These are phyloP conservation scores for Handroanthus guayacan DNA, from an alignment of 257 asterid genomes.

Conservation along the genomic window DNA sequence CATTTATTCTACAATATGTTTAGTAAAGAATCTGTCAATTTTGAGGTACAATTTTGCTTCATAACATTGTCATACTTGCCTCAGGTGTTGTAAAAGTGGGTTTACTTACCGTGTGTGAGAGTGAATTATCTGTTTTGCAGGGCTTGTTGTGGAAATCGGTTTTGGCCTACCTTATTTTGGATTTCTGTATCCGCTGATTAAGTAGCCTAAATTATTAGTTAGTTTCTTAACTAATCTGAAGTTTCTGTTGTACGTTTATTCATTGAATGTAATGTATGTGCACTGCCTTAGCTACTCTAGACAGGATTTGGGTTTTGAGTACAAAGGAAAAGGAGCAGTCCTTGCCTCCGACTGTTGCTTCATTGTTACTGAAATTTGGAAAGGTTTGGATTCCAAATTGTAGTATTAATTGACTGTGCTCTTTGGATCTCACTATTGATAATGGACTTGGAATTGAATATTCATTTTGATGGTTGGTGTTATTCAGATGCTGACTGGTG, in stretches of 20 bases:
- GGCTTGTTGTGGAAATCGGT: conserved; percentile 64
- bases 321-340: conserved; percentile 47
- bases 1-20: conserved; percentile 82
- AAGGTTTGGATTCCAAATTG: conserved; percentile 53
- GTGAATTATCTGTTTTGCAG: conserved; percentile 49
- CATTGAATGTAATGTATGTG: conserved; percentile 22
- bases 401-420: not conserved
- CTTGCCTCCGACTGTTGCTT: conserved; percentile 43
- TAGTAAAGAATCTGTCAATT: conserved; percentile 46
- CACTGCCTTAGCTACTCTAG: conserved; percentile 64
- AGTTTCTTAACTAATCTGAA: not conserved
- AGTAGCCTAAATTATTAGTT: not conserved
- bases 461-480: conserved; percentile 33
- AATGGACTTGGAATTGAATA: conserved; percentile 2
- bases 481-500: conserved; percentile 63
- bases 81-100: not conserved
- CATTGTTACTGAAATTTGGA: conserved; percentile 48
- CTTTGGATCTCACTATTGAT: not conserved
- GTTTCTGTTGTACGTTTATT: conserved; percentile 4
- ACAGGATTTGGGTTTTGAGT: conserved; percentile 59
- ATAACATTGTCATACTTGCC: not conserved
- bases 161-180: conserved; percentile 43
- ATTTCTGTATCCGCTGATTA: conserved; percentile 72
- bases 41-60: conserved; percentile 49
- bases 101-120: conserved; percentile 10